These are phyloP conservation scores for Arthrinium phaeospermum DNA, from an alignment of 2,329 filamentous ascomycete genomes.

Conservation along the genomic window DNA sequence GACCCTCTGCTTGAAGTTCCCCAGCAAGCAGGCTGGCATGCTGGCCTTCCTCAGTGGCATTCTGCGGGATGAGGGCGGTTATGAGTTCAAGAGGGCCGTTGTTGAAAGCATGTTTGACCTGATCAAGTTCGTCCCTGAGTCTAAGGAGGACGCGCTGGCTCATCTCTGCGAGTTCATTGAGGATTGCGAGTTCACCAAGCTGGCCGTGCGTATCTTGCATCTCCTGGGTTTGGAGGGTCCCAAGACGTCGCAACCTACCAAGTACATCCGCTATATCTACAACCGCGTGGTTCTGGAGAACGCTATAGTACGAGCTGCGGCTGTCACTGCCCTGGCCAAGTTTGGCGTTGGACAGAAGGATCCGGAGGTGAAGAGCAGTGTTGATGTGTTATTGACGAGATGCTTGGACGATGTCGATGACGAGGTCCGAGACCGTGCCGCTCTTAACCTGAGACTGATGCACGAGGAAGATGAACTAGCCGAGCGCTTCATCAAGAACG, in stretches of 20 bases:
- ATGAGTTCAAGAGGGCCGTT: slow-evolving; percentile 96
- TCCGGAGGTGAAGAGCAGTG: slow-evolving; percentile 93
- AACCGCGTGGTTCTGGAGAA: slow-evolving; percentile 98
- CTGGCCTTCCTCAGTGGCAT: slow-evolving; percentile 97
- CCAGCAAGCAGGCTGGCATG: slow-evolving; percentile 97
- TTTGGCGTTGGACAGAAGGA: slow-evolving; percentile 98
- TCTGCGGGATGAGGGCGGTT: slow-evolving; percentile 93
- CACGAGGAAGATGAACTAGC: slow-evolving; percentile 88
- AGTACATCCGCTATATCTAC: slow-evolving; percentile 99
- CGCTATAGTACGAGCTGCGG: slow-evolving; percentile 90
- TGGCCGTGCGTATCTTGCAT: slow-evolving; percentile 93
- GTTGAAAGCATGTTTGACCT: slow-evolving; percentile 99
- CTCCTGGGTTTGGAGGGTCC: slow-evolving; percentile 93
- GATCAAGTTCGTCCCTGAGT: slow-evolving; percentile 97
- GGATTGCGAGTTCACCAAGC: slow-evolving; percentile 98
- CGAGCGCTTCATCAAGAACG: slow-evolving; percentile 89
- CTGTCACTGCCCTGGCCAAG: slow-evolving; percentile 93
- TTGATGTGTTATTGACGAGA: slow-evolving; percentile 87
- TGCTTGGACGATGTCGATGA: slow-evolving; percentile 98
- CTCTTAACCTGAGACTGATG: slow-evolving; percentile 91
- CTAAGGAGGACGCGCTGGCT: slow-evolving; percentile 80
- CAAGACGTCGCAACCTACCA: slow-evolving; percentile 93
- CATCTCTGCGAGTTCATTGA: slow-evolving; percentile 99
- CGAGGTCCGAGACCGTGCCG: slow-evolving; percentile 94
- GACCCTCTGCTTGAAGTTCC: slow-evolving; percentile 96